A percentile compares a stretch with the other conserved stretches of the same genome.
These are phyloP conservation scores for Lineolata rhizophorae DNA, from an alignment of 495 filamentous ascomycete genomes.

Conservation along the genomic window DNA sequence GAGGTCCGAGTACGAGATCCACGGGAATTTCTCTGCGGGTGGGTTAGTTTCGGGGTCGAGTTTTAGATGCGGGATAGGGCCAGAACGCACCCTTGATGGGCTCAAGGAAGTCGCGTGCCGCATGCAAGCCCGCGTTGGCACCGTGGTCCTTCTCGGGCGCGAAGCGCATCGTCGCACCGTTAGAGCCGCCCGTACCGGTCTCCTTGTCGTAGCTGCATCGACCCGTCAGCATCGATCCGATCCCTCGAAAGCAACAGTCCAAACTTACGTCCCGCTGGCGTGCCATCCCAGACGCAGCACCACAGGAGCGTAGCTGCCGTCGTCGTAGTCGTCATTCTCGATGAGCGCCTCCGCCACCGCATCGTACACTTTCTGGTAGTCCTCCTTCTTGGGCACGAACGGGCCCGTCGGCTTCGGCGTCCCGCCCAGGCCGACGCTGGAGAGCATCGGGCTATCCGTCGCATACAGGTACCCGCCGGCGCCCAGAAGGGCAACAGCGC, in stretches of 20 bases:
- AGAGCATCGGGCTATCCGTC: conserved; percentile 27
- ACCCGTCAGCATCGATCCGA: conserved; percentile 31
- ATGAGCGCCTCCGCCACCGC: conserved; percentile 57
- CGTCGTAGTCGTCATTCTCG: conserved; percentile 87
- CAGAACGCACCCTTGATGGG: conserved; percentile 39
- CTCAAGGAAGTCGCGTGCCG: conserved; percentile 80
- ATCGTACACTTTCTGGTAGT: conserved; percentile 94
- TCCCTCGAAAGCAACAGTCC: conserved; percentile 53
- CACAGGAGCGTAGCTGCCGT: conserved; percentile 87
- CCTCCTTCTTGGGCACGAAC: conserved; percentile 56
- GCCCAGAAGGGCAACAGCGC: conserved; percentile 34
- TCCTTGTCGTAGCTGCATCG: conserved; percentile 44
- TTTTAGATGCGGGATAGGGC: neutral
- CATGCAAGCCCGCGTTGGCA: conserved; percentile 78
- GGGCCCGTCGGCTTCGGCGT: conserved; percentile 17
- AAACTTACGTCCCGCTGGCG: conserved; percentile 13
- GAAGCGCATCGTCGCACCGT: conserved; percentile 97
- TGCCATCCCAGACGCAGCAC: conserved; percentile 18
- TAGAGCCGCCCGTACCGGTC: conserved; percentile 80
- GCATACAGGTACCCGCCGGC: conserved; percentile 54
- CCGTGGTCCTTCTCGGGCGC: conserved; percentile 78
- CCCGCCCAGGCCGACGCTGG: conserved; percentile 1
- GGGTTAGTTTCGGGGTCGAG: conserved; percentile 14
- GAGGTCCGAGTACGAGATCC: conserved; percentile 90
- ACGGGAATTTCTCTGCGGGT: conserved; percentile 53